Evolutionary conservation across 495 filamentous ascomycete species (phyloP).

Genomic region (Xylona heveae): DNA sequence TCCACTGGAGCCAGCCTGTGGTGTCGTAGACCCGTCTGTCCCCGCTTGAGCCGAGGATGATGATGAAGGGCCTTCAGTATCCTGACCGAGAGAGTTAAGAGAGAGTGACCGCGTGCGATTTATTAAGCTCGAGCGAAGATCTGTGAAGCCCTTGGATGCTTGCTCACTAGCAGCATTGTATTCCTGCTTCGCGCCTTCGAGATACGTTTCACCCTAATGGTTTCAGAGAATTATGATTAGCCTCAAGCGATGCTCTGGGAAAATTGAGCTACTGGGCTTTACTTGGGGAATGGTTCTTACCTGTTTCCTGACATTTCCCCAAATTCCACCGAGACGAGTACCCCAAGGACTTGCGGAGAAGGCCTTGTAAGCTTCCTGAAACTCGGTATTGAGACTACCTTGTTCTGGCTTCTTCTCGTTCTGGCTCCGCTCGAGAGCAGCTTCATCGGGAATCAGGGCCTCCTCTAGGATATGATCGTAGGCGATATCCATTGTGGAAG

Average conservation of each 20-base stretch:
- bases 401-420: constrained; percentile 24
- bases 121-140: constrained; percentile 43
- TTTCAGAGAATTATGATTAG: too few species aligned
- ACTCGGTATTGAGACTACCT: constrained; percentile 57
- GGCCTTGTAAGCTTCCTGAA: constrained; percentile 88
- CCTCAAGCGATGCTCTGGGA: not conserved
- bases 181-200: constrained; percentile 65
- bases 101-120: constrained; percentile 55
- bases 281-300: constrained; percentile 18
- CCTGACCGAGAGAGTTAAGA: constrained; percentile 22
- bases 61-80: constrained; percentile 8
- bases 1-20: constrained; percentile 13
- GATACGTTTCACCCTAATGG: constrained; percentile 62
- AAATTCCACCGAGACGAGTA: constrained; percentile 64
- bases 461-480: constrained; percentile 96
- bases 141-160: constrained; percentile 65
- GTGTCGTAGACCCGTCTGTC: constrained; percentile 20
- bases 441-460: constrained; percentile 37
- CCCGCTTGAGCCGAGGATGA: constrained; percentile 16
- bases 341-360: constrained; percentile 87
- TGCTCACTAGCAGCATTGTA: constrained; percentile 55
- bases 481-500: constrained; percentile 62
- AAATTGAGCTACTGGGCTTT: too few species aligned
- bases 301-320: constrained; percentile 77
- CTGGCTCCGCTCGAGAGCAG: too few species aligned